Evolutionary conservation across 306 rosid genomes (phyloP), one percentile per base, ranked within the genome.

Genomic region (Hippophae gyantsensis): DNA sequence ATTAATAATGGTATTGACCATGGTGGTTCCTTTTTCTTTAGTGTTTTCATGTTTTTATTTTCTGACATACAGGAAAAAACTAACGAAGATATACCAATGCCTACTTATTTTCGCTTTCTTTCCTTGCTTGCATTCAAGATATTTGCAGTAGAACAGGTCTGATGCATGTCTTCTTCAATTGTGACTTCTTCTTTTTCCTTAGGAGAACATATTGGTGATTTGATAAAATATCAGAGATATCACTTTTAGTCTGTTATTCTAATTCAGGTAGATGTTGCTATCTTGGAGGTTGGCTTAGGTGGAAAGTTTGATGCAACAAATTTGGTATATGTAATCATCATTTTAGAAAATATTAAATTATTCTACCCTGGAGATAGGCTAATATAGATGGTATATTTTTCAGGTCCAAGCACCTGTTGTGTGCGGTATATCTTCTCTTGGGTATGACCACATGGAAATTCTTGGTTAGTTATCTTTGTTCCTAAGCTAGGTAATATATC

Each of bases 401-500:
- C 80, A 82, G 88, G 88, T 87, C 65, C 81, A 61, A 67, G 74
- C 81, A 54, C 97, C 97, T n/a, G 65, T 71, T 62, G 97, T 87
- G 25, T 90, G 97, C 72, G 97, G 95, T 58, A 76, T 87, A 81
- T 56, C 96, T 51, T 87, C 97, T 70, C 95, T 90, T 65, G 96
- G 97, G 68, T 90, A 87, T 74, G 97, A 90, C 75, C 97, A 90
- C 82, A 87, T 87, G 95, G 97, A 90, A 76, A 81, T 90, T 79
- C 97, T 90, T 76, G 97, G 97, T 90, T 67, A 84, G 97, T 76
- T 61, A 77, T 67, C 47, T 67, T 62, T 65, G 69, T 76, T 62
- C 46, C 48, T 70, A 48, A 48, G 60, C 61, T 52, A 27, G 54
- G 59, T 65, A 58, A 26, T 48, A 66, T 52, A 23, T 65, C 40